Evolutionary conservation across 192 early-diverging fungal species (phyloP).

Genomic region (Ramicandelaber brevisporus): DNA sequence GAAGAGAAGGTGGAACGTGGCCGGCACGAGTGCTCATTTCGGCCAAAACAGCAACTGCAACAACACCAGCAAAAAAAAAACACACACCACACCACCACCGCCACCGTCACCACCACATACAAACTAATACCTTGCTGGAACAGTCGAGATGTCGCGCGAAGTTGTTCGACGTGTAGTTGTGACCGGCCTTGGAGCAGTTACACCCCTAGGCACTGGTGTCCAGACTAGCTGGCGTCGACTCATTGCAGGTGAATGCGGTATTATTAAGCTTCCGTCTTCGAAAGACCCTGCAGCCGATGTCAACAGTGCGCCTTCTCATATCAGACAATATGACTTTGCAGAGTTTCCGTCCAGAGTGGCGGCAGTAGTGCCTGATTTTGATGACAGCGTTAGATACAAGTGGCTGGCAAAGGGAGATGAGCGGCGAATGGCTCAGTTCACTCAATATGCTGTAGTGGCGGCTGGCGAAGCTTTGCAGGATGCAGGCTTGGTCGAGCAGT

Average conservation of each 20-base stretch:
- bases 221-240: conserved; percentile 41
- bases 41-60: no score
- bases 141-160: no score
- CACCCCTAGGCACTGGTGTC: conserved; percentile 63
- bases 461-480: conserved; percentile 68
- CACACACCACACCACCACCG: no score
- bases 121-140: no score
- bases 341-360: conserved; percentile 49
- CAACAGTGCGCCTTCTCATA: no score
- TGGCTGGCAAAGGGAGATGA: conserved; percentile 56
- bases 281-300: no score
- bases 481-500: conserved; percentile 33
- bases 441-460: conserved; percentile 61
- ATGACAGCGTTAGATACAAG: conserved; percentile 19
- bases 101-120: no score
- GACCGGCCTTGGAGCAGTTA: conserved; percentile 80
- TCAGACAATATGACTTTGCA: conserved; percentile 21
- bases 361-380: conserved; percentile 29
- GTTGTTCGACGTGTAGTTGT: conserved; percentile 85
- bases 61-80: no score
- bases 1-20: no score
- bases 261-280: conserved; percentile 27
- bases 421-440: conserved; percentile 53
- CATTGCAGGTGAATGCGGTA: conserved; percentile 43
- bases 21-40: no score